These are phyloP conservation scores for Pythium volutum DNA, from an alignment of 352 stramenopile genomes.

Conservation along the genomic window DNA sequence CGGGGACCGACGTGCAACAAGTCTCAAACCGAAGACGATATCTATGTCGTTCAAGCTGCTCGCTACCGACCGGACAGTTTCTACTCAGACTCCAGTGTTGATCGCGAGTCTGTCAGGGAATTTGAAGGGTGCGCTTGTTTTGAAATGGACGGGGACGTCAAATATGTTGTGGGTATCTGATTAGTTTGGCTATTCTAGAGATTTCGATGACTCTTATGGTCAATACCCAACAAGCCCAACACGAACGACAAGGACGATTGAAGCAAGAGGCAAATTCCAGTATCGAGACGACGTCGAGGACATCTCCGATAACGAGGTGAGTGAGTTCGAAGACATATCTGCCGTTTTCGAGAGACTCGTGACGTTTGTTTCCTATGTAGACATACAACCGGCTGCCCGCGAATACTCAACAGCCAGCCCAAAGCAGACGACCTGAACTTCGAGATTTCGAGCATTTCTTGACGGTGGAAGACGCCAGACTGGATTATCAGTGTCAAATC, in stretches of 20 bases:
- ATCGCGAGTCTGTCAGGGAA: slow-evolving; percentile 5
- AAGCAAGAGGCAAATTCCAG: background rate
- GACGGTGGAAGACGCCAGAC: slow-evolving; percentile 51
- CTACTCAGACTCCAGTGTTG: slow-evolving; percentile 1
- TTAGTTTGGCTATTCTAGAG: slow-evolving; percentile 3
- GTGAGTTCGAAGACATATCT: background rate
- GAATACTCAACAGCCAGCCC: slow-evolving; percentile 18
- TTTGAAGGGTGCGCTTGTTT: slow-evolving; percentile 4
- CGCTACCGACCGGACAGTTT: background rate
- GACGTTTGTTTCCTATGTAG: background rate
- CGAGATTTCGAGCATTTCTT: slow-evolving; percentile 64
- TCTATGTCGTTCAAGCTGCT: background rate
- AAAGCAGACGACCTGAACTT: slow-evolving; percentile 37
- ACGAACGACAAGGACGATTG: background rate
- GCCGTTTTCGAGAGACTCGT: background rate
- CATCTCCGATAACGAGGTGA: slow-evolving; percentile 68
- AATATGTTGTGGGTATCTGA: background rate
- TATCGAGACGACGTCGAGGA: slow-evolving; percentile 39
- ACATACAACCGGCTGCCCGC: slow-evolving; percentile 2
- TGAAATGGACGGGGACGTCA: background rate
- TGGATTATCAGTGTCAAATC: slow-evolving; percentile 57
- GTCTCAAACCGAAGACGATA: background rate
- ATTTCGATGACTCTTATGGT: background rate
- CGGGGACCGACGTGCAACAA: background rate
- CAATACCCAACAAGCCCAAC: background rate